Conservation (phyloP, 352 stramenopile genomes). For the Pythium coloratum region DNA sequence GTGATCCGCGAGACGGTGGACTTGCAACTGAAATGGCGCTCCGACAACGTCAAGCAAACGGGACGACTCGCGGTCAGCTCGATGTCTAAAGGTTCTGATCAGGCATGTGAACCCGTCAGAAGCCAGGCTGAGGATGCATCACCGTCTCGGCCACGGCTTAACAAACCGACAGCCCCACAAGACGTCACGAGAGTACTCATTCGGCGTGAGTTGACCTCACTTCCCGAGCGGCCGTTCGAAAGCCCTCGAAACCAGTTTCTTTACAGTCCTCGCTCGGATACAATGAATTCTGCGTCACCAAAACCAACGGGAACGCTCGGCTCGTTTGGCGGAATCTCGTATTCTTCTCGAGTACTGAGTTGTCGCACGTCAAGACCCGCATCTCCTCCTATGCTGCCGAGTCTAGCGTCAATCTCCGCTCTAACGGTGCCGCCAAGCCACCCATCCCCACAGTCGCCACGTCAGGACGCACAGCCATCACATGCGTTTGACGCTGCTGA, state of each 20-base stretch:
- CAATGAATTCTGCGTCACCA: background rate
- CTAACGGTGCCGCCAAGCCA: background rate
- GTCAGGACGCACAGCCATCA: background rate
- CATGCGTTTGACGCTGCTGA: constrained; percentile 5
- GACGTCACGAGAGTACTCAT: constrained; percentile 17
- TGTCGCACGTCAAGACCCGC: too few species aligned
- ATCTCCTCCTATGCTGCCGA: constrained; percentile 6
- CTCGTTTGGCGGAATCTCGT: constrained; percentile 3
- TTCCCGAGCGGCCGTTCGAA: background rate
- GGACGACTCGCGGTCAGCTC: constrained; percentile 29
- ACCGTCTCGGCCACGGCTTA: background rate
- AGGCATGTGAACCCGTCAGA: background rate
- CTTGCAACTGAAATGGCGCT: constrained; percentile 31
- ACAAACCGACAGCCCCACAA: background rate
- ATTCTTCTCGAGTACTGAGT: background rate
- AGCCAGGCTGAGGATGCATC: too few species aligned
- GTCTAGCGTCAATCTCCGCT: background rate
- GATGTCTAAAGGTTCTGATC: constrained; percentile 11
- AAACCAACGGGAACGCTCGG: background rate
- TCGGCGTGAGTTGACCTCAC: background rate
- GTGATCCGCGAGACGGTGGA: constrained; percentile 29
- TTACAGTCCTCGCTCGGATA: background rate
- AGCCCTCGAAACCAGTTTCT: constrained; percentile 9
- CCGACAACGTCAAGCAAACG: constrained; percentile 28
- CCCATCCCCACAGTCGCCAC: background rate